phyloP scores from a whole-genome alignment of 2,329 filamentous ascomycete genomes.

The Cercospora brassicicola region DNA sequence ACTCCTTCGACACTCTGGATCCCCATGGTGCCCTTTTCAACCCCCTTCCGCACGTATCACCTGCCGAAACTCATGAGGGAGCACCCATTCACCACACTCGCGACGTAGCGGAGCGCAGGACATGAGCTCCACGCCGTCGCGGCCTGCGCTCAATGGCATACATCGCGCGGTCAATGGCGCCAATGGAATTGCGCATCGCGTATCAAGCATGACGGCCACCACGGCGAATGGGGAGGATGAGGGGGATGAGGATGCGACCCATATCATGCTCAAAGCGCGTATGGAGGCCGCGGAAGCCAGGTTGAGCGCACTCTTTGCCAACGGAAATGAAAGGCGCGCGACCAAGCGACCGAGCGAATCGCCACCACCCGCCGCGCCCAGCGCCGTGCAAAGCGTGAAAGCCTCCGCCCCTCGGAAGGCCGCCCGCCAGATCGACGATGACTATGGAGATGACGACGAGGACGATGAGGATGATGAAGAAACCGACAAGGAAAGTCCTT shows the following conservation, averaged over 20 bases:
- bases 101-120: conserved; percentile 22
- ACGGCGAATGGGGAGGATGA: conserved; percentile 20
- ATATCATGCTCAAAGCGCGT: conserved; percentile 68
- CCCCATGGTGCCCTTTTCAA: conserved; percentile 23
- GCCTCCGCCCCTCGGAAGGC: conserved; percentile 61
- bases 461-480: conserved; percentile 55
- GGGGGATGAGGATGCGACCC: conserved; percentile 50
- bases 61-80: conserved; percentile 3
- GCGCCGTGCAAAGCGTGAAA: conserved; percentile 44
- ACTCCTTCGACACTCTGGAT: conserved; percentile 2
- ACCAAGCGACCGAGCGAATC: conserved; percentile 15
- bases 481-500: conserved; percentile 48
- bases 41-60: neutral
- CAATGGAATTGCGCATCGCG: conserved; percentile 39
- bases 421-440: conserved; percentile 76
- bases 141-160: conserved; percentile 39
- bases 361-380: conserved; percentile 15
- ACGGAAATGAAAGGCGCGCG: conserved; percentile 36
- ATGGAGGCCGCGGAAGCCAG: conserved; percentile 76
- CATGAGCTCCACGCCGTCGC: conserved; percentile 43
- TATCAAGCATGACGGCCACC: conserved; percentile 45
- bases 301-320: conserved; percentile 72
- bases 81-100: conserved; percentile 18
- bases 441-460: conserved; percentile 77
- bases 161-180: conserved; percentile 34